phyloP scores from a whole-genome alignment of 306 rosid genomes.

The Myrica gale region DNA sequence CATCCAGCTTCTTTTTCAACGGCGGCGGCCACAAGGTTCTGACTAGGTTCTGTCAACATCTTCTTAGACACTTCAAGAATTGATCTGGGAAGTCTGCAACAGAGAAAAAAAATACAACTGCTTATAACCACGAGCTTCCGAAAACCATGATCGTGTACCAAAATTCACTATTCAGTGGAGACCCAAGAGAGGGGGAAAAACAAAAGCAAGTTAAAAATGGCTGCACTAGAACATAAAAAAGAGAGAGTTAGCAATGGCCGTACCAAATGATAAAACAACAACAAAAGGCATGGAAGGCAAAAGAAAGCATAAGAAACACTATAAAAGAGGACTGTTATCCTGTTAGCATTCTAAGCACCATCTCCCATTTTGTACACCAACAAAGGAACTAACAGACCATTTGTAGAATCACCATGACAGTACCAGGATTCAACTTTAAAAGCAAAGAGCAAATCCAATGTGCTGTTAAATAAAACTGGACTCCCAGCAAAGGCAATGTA shows the following conservation, averaged over 20 bases:
- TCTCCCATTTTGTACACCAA: not conserved
- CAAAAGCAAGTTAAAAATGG: not conserved
- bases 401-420: not conserved
- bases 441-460: not conserved
- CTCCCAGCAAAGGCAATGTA: not conserved
- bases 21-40: slow-evolving; percentile 62
- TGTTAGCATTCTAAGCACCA: not conserved
- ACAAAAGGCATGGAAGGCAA: not conserved
- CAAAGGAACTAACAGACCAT: not conserved
- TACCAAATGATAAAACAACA: not conserved
- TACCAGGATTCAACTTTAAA: not conserved
- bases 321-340: not conserved
- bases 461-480: no score
- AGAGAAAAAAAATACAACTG: slow-evolving; percentile 8
- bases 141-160: slow-evolving; percentile 20
- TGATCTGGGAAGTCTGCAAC: slow-evolving; percentile 71
- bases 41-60: slow-evolving; percentile 74
- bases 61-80: slow-evolving; percentile 86
- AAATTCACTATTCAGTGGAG: slow-evolving; percentile 1
- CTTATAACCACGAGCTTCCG: slow-evolving; percentile 5
- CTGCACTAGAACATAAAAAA: not conserved
- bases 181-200: slow-evolving; percentile 19
- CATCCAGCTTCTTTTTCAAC: slow-evolving; percentile 97
- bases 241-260: no score
- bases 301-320: not conserved